A percentile compares a stretch with the other conserved stretches of the same genome.
These are phyloP conservation scores for Trichoderma sp. DNA, from an alignment of 2,329 filamentous ascomycete species.

Conservation along the genomic window DNA sequence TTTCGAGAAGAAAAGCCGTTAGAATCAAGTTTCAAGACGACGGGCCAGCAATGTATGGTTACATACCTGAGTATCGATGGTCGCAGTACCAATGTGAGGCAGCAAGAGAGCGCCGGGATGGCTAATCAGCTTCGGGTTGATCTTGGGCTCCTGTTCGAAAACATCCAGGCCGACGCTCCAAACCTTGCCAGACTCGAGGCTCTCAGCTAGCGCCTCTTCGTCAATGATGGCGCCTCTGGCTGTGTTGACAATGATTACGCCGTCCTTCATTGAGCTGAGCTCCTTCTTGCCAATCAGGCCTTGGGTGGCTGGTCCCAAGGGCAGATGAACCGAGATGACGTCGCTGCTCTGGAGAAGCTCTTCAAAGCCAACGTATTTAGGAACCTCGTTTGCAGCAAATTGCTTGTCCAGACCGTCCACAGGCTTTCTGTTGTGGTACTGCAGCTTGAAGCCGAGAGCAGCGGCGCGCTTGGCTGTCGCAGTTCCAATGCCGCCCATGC, in stretches of 20 bases:
- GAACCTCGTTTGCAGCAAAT: constrained; percentile 34
- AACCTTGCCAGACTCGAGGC: constrained; percentile 49
- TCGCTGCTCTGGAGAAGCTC: constrained; percentile 45
- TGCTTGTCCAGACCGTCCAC: constrained; percentile 39
- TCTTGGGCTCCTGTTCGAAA: constrained; percentile 46
- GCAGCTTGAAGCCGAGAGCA: constrained; percentile 47
- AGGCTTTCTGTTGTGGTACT: constrained; percentile 46
- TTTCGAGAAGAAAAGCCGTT: background rate
- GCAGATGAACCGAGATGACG: constrained; percentile 44
- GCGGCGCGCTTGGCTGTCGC: constrained; percentile 41
- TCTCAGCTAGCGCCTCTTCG: constrained; percentile 49
- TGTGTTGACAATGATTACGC: constrained; percentile 52
- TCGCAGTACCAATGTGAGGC: background rate
- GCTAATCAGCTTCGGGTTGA: constrained; percentile 31
- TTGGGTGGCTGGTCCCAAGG: constrained; percentile 44
- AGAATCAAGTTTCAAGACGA: background rate
- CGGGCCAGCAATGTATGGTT: background rate
- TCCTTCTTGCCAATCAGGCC: constrained; percentile 43
- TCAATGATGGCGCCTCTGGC: constrained; percentile 52
- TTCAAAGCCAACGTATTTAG: constrained; percentile 41
- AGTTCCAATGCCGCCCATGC: constrained; percentile 51
- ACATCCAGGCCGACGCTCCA: constrained; percentile 52
- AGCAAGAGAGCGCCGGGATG: background rate
- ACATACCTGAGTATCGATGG: background rate
- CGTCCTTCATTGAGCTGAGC: constrained; percentile 50